These are phyloP conservation scores for Aschersonia sp. DNA, from an alignment of 2,329 filamentous ascomycete species.

Conservation along the genomic window DNA sequence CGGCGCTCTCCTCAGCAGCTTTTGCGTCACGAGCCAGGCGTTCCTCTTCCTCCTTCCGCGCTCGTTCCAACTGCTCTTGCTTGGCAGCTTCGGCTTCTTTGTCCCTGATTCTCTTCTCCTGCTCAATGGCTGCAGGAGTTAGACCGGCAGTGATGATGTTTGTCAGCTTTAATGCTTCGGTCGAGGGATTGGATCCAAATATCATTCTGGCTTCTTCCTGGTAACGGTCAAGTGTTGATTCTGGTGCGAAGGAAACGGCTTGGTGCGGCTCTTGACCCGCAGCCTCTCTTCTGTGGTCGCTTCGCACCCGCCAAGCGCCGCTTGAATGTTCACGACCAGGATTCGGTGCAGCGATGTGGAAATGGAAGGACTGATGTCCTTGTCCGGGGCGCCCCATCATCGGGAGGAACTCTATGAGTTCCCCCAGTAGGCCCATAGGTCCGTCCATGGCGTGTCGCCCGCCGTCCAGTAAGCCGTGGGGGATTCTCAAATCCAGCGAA, in stretches of 20 bases:
- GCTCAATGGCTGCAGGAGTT: slow-evolving; percentile 71
- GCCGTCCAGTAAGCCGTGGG: slow-evolving; percentile 27
- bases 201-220: slow-evolving; percentile 80
- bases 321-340: slow-evolving; percentile 33
- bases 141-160: slow-evolving; percentile 58
- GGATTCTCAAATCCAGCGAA: slow-evolving; percentile 38
- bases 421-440: slow-evolving; percentile 40
- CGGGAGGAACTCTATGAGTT: slow-evolving; percentile 40
- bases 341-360: slow-evolving; percentile 39
- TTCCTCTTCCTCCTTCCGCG: slow-evolving; percentile 50
- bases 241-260: slow-evolving; percentile 60
- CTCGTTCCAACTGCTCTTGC: slow-evolving; percentile 42
- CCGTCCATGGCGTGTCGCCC: slow-evolving; percentile 26
- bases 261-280: slow-evolving; percentile 49
- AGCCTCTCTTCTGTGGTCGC: slow-evolving; percentile 32
- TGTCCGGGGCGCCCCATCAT: slow-evolving; percentile 27
- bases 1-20: slow-evolving; percentile 54
- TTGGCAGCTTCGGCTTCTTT: slow-evolving; percentile 34
- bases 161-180: slow-evolving; percentile 56
- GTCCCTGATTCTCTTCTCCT: slow-evolving; percentile 57
- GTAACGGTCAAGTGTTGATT: slow-evolving; percentile 65
- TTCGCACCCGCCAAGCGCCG: slow-evolving; percentile 24
- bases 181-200: slow-evolving; percentile 48
- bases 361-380: slow-evolving; percentile 39
- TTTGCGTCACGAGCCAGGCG: slow-evolving; percentile 53